Evolutionary conservation across 1,139 yeast species (phyloP).

Genomic region (Torulaspora globosa): DNA sequence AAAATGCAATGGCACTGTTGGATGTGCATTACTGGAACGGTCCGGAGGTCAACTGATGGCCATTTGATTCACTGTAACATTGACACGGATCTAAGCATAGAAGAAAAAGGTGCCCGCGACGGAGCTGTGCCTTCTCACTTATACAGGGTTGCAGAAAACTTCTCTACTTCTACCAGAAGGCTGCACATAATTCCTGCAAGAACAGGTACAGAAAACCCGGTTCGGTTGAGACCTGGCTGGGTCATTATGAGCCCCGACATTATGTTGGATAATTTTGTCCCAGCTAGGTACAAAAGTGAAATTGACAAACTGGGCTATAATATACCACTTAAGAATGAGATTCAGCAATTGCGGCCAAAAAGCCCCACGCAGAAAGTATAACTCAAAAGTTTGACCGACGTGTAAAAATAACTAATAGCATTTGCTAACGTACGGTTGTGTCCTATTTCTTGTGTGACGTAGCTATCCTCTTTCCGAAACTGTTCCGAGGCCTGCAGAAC

Average conservation of each 20-base stretch:
- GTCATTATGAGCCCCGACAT: conserved; percentile 84
- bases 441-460: too few species aligned
- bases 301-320: conserved; percentile 44
- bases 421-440: neutral
- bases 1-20: conserved; percentile 88
- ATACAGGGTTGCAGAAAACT: conserved; percentile 84
- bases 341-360: conserved; percentile 78
- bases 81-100: conserved; percentile 80
- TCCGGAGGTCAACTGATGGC: conserved; percentile 75
- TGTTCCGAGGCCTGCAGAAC: too few species aligned
- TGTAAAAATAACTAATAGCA: neutral
- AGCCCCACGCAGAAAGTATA: conserved; percentile 50
- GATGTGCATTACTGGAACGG: conserved; percentile 96
- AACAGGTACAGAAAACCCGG: conserved; percentile 59
- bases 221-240: conserved; percentile 82
- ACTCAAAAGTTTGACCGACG: neutral
- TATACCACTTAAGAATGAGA: conserved; percentile 65
- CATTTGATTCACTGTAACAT: conserved; percentile 88
- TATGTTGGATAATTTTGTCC: conserved; percentile 63
- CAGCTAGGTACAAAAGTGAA: conserved; percentile 43
- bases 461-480: too few species aligned
- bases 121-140: conserved; percentile 70
- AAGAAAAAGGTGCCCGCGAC: conserved; percentile 37
- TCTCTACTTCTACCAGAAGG: conserved; percentile 74
- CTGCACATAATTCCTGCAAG: conserved; percentile 77